A percentile compares a stretch with the other conserved stretches of the same genome.
phyloP scores from a whole-genome alignment of 2,329 filamentous ascomycete genomes.

The Berkeleyomyces rouxiae region DNA sequence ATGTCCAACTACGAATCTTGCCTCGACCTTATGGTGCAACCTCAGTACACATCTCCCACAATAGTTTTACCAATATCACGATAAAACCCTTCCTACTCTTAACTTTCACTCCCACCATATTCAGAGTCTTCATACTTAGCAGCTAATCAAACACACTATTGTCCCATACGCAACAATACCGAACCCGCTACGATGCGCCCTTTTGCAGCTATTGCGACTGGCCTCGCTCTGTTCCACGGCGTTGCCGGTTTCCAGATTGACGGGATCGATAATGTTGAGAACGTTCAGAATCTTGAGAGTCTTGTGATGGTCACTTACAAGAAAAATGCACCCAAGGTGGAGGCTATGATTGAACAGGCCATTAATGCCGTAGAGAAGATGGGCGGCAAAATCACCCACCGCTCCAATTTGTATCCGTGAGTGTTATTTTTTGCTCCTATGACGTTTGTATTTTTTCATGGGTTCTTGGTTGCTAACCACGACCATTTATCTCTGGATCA shows the following conservation, averaged over 20 bases:
- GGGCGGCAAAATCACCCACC: conserved; percentile 64
- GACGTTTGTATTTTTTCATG: not conserved
- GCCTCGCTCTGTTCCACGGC: conserved; percentile 41
- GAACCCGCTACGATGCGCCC: conserved; percentile 44
- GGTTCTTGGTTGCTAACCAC: not conserved
- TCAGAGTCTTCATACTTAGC: not conserved
- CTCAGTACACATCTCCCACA: not conserved
- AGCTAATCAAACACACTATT: not conserved
- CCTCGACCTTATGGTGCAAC: not conserved
- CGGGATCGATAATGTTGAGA: no score
- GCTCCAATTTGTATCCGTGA: conserved; percentile 53
- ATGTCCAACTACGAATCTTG: not conserved
- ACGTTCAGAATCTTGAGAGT: conserved; percentile 31
- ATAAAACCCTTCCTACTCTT: not conserved
- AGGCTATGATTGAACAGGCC: conserved; percentile 50
- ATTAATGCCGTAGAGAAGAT: conserved; percentile 53
- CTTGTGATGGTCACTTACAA: conserved; percentile 67
- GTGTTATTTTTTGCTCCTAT: conserved; percentile 17
- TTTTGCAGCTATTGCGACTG: conserved; percentile 32
- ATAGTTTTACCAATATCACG: not conserved
- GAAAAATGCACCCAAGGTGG: conserved; percentile 45
- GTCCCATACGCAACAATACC: not conserved
- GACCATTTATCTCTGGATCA: conserved; percentile 23
- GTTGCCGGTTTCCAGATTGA: conserved; percentile 41
- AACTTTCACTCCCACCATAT: not conserved